phyloP scores from a whole-genome alignment of 202 grass and related monocot species.

The Elaeis oleifera region DNA sequence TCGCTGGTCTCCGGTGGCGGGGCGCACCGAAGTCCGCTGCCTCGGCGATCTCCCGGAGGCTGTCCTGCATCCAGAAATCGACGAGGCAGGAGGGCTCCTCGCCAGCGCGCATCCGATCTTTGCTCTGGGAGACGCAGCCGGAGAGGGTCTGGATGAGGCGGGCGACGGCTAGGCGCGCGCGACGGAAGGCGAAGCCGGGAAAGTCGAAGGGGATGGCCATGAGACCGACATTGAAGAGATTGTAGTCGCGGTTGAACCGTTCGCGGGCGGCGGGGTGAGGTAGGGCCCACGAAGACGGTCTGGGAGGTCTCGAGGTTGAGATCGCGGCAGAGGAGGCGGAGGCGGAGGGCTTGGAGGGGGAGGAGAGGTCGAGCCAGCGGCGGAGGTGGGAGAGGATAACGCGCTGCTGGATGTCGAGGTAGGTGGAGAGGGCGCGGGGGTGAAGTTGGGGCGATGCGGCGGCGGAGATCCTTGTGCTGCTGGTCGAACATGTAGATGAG shows the following conservation, averaged over 20 bases:
- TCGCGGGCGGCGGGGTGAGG: slow-evolving; percentile 41
- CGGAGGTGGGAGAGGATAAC: slow-evolving; percentile 63
- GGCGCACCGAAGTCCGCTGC: slow-evolving; percentile 17
- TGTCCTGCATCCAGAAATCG: slow-evolving; percentile 93
- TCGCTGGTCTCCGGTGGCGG: slow-evolving; percentile 40
- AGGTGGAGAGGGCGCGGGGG: slow-evolving; percentile 67
- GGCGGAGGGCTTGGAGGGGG: slow-evolving; percentile 22
- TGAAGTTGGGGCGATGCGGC: slow-evolving; percentile 80
- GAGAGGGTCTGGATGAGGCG: slow-evolving; percentile 61
- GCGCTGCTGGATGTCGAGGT: slow-evolving; percentile 70
- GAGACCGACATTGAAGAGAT: slow-evolving; percentile 83
- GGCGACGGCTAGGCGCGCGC: slow-evolving; percentile 62
- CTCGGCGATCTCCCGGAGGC: slow-evolving; percentile 48
- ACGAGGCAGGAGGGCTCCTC: slow-evolving; percentile 65
- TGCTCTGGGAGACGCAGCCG: slow-evolving; percentile 48
- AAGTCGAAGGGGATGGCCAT: slow-evolving; percentile 87
- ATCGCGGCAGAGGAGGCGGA: slow-evolving; percentile 75
- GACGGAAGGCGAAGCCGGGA: slow-evolving; percentile 78
- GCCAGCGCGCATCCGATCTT: slow-evolving; percentile 49
- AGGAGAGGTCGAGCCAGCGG: slow-evolving; percentile 40
- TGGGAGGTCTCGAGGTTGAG: slow-evolving; percentile 99
- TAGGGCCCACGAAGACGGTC: slow-evolving; percentile 78
- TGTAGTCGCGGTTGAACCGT: slow-evolving; percentile 68
- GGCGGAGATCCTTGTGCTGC: slow-evolving; percentile 79
- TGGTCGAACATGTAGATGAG: slow-evolving; percentile 99